These are phyloP conservation scores for Massariosphaeria phaeospora DNA, from an alignment of 495 filamentous ascomycete species.

Conservation along the genomic window DNA sequence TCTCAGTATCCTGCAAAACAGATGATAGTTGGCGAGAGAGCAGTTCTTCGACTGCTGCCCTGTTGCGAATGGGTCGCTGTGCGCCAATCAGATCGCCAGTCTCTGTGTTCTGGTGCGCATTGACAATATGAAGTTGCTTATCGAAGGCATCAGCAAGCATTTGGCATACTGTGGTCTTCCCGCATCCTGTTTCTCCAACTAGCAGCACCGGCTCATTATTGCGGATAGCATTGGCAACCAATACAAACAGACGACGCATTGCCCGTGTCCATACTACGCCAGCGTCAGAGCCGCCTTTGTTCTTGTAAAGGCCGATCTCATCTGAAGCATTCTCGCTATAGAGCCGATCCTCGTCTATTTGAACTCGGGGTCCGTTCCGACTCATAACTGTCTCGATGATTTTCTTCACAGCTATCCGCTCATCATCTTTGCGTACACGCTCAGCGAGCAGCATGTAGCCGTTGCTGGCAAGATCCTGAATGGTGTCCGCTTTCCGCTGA, in stretches of 20 bases:
- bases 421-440: conserved; percentile 84
- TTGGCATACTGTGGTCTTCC: conserved; percentile 95
- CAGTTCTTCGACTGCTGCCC: conserved; percentile 61
- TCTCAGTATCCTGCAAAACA: conserved; percentile 37
- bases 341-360: conserved; percentile 64
- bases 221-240: conserved; percentile 76
- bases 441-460: conserved; percentile 96
- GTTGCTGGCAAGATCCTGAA: conserved; percentile 83
- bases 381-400: conserved; percentile 91
- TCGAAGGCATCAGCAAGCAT: conserved; percentile 74
- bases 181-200: conserved; percentile 94
- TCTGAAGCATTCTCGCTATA: conserved; percentile 57
- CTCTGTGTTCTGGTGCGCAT: conserved; percentile 96
- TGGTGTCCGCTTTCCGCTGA: conserved; percentile 73
- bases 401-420: conserved; percentile 73
- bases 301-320: conserved; percentile 52
- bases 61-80: conserved; percentile 84
- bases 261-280: conserved; percentile 89
- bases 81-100: conserved; percentile 96
- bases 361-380: conserved; percentile 49
- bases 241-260: conserved; percentile 82
- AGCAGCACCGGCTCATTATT: conserved; percentile 93
- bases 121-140: conserved; percentile 77
- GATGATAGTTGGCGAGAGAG: conserved; percentile 58
- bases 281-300: conserved; percentile 43